Percentiles rank a stretch among this genome's conserved stretches.
phyloP scores from a whole-genome alignment of 1,284 basidiomycete genomes.

The Cutaneotrichosporon mucoides region DNA sequence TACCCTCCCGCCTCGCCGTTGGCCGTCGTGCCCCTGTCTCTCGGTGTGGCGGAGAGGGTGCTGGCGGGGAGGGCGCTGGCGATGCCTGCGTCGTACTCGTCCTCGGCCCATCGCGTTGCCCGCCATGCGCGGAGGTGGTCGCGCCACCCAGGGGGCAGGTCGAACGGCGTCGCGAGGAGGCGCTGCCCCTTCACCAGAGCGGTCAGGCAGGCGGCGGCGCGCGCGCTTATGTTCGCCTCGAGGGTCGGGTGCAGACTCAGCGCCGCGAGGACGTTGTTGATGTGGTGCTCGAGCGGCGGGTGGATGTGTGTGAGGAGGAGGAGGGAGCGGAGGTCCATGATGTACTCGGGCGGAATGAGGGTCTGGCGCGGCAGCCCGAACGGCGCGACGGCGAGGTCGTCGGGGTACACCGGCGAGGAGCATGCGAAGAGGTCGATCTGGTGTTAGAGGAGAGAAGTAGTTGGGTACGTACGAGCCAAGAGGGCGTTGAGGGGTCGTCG shows the following conservation, averaged over 20 bases:
- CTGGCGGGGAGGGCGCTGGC: not conserved
- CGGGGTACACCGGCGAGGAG: constrained; percentile 9
- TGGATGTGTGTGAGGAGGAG: constrained; percentile 41
- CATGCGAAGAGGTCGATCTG: constrained; percentile 39
- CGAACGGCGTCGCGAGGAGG: constrained; percentile 27
- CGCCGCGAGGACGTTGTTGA: constrained; percentile 41
- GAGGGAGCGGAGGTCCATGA: constrained; percentile 25
- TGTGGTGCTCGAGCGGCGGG: constrained; percentile 37
- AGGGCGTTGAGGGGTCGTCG: constrained; percentile 15
- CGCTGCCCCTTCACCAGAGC: constrained; percentile 34
- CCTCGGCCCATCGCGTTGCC: not conserved
- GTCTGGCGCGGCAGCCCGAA: constrained; percentile 3
- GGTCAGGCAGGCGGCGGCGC: constrained; percentile 20
- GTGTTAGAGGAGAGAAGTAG: not conserved
- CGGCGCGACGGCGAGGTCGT: constrained; percentile 21
- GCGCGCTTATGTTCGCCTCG: constrained; percentile 27
- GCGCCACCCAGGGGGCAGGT: constrained; percentile 27
- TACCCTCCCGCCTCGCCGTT: constrained; percentile 11
- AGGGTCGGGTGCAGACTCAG: constrained; percentile 34
- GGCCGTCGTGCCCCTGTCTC: not conserved
- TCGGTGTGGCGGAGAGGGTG: not conserved
- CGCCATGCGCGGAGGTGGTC: constrained; percentile 12
- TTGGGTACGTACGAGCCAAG: constrained; percentile 33
- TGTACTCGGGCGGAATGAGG: constrained; percentile 27
- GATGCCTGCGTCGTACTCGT: not conserved